Evolutionary conservation across 352 stramenopile genomes (phyloP).

Genomic region (Elongisporangium prolatum): DNA sequence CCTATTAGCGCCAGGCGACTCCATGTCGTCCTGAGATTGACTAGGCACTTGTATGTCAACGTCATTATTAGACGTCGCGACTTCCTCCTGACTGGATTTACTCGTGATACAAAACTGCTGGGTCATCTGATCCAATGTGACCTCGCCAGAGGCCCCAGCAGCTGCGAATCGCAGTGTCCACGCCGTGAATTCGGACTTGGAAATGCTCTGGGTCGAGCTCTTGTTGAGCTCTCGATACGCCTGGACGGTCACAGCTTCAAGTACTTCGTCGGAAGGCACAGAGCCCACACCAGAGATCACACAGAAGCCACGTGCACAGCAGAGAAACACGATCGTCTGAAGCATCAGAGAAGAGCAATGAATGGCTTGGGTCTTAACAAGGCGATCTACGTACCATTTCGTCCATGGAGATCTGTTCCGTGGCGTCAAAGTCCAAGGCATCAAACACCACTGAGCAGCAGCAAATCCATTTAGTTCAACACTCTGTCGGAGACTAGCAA

Average conservation of each 20-base stretch:
- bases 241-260: slow-evolving; percentile 50
- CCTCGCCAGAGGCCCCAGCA: slow-evolving; percentile 12
- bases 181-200: slow-evolving; percentile 56
- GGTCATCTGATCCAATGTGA: slow-evolving; percentile 20
- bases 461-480: not conserved
- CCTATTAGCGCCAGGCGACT: not conserved
- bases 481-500: not conserved
- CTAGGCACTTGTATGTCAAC: not conserved
- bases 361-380: no score
- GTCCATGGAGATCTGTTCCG: slow-evolving; percentile 71
- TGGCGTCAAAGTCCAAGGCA: slow-evolving; percentile 70
- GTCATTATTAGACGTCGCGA: not conserved
- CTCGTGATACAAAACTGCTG: slow-evolving; percentile 18
- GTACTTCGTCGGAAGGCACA: slow-evolving; percentile 48
- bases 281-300: slow-evolving; percentile 39
- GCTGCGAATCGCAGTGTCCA: slow-evolving; percentile 36
- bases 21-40: not conserved
- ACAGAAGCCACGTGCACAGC: slow-evolving; percentile 40
- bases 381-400: slow-evolving; percentile 40
- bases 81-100: slow-evolving; percentile 4
- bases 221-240: slow-evolving; percentile 62
- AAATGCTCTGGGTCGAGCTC: slow-evolving; percentile 42
- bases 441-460: slow-evolving; percentile 56
- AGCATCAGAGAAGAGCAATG: not conserved
- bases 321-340: slow-evolving; percentile 65